Conservation (phyloP, 2,329 filamentous ascomycete species). For the Ambrosiella cleistominuta region DNA sequence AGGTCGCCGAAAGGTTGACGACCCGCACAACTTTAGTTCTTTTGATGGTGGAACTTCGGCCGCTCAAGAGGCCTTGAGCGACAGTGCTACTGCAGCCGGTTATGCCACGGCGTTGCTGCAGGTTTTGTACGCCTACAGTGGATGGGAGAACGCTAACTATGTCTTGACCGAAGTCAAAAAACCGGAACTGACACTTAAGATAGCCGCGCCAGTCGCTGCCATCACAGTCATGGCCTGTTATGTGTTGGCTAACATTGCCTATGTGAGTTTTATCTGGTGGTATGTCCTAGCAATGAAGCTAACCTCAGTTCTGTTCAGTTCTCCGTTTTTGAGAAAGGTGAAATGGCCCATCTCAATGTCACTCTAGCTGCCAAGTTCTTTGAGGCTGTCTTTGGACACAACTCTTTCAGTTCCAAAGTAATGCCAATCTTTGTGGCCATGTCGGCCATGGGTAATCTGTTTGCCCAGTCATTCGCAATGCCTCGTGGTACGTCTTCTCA, state of each 20-base stretch:
- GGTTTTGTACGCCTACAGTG: constrained; percentile 44
- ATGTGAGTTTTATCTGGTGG: constrained; percentile 17
- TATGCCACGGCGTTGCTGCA: constrained; percentile 33
- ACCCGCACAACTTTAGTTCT: constrained; percentile 38
- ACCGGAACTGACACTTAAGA: constrained; percentile 33
- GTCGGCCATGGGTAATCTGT: constrained; percentile 43
- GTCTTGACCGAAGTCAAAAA: constrained; percentile 40
- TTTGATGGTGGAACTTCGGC: constrained; percentile 24
- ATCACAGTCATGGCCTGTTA: constrained; percentile 40
- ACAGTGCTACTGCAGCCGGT: neutral
- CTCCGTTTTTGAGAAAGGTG: constrained; percentile 39
- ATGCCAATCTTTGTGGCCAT: constrained; percentile 41
- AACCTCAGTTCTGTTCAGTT: constrained; percentile 21
- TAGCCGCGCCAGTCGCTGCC: constrained; percentile 37
- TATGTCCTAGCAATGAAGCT: neutral
- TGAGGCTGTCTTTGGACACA: constrained; percentile 38
- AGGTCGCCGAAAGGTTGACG: constrained; percentile 28
- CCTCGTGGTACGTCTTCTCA: constrained; percentile 23
- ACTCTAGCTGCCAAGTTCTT: constrained; percentile 46
- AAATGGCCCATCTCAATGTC: constrained; percentile 39
- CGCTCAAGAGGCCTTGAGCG: no score
- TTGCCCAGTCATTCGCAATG: constrained; percentile 22
- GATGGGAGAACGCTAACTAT: constrained; percentile 48
- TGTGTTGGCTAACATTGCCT: constrained; percentile 46
- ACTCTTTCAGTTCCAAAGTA: constrained; percentile 30